These are phyloP conservation scores for Zizania palustris DNA, from an alignment of 202 grass and related monocot genomes.

Conservation along the genomic window DNA sequence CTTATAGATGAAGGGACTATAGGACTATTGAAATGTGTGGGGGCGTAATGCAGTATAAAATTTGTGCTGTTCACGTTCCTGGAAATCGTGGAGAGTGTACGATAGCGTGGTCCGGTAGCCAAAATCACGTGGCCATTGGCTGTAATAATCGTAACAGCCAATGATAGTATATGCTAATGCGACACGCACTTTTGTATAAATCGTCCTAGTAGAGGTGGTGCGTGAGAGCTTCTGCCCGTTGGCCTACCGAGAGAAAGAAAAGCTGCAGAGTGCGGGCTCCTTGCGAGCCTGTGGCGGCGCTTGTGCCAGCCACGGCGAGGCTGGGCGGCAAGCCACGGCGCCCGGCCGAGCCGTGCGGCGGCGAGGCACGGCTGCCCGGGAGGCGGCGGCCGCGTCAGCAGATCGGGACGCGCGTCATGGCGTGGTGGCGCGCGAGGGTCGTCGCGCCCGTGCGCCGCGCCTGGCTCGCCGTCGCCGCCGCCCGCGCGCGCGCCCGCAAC, in stretches of 20 bases:
- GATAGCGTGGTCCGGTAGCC: neutral
- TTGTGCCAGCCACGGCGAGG: too few relatives aligned
- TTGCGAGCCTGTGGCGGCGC: too few relatives aligned
- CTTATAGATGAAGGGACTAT: too few relatives aligned
- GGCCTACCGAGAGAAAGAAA: too few relatives aligned
- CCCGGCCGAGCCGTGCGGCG: too few relatives aligned
- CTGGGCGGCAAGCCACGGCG: too few relatives aligned
- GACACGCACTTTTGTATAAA: conserved; percentile 21
- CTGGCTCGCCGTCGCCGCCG: conserved; percentile 76
- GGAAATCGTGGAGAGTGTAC: neutral
- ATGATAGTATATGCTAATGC: neutral
- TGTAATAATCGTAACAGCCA: conserved; percentile 7
- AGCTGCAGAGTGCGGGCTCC: too few relatives aligned
- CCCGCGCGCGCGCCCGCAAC: conserved; percentile 58
- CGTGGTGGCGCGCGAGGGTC: conserved; percentile 81
- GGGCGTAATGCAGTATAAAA: neutral
- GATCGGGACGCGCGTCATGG: conserved; percentile 50
- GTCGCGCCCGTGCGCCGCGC: conserved; percentile 73
- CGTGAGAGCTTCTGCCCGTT: too few relatives aligned
- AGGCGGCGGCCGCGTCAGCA: neutral
- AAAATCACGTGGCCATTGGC: conserved; percentile 6
- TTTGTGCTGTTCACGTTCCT: neutral
- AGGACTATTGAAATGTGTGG: too few relatives aligned
- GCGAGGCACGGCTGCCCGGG: neutral
- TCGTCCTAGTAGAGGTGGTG: neutral